Conservation (phyloP, 2,329 filamentous ascomycete genomes). For the Aspergillus brunneoviolaceus region DNA sequence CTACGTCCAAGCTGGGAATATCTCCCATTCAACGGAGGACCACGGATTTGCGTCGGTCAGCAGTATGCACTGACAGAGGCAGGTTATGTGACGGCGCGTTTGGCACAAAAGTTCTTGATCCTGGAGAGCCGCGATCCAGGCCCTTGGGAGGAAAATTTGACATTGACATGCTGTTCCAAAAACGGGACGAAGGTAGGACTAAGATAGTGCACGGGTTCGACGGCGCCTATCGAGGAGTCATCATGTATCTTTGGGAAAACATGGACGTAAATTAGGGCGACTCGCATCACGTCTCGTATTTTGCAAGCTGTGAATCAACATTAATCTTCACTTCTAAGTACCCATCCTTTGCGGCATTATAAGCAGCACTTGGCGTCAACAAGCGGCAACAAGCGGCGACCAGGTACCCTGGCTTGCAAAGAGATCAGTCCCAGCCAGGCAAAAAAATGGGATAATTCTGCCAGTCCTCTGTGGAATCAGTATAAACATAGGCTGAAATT, state of each 20-base stretch:
- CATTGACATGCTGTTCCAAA: constrained; percentile 23
- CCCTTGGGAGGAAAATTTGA: constrained; percentile 28
- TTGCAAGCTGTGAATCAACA: neutral
- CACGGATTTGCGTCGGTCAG: constrained; percentile 35
- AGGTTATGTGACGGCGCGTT: constrained; percentile 33
- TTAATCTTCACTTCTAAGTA: neutral
- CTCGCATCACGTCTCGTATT: neutral
- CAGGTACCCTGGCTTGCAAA: neutral
- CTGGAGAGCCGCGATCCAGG: constrained; percentile 31
- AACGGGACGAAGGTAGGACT: constrained; percentile 23
- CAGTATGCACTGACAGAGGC: constrained; percentile 40
- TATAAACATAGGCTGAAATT: neutral
- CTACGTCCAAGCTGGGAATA: constrained; percentile 32
- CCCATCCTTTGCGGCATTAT: neutral
- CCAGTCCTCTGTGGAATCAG: neutral
- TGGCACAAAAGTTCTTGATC: constrained; percentile 34
- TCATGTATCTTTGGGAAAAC: neutral
- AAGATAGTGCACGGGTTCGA: neutral
- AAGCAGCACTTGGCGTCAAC: neutral
- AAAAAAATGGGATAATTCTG: neutral
- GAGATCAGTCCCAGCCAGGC: neutral
- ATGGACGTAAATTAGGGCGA: neutral
- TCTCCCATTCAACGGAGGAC: constrained; percentile 36
- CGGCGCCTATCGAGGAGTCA: neutral
- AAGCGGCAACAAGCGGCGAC: neutral